Evolutionary conservation across 495 filamentous ascomycete species (phyloP), one percentile per base, ranked within the genome.

Genomic region (Hypoxylon subgilvum): DNA sequence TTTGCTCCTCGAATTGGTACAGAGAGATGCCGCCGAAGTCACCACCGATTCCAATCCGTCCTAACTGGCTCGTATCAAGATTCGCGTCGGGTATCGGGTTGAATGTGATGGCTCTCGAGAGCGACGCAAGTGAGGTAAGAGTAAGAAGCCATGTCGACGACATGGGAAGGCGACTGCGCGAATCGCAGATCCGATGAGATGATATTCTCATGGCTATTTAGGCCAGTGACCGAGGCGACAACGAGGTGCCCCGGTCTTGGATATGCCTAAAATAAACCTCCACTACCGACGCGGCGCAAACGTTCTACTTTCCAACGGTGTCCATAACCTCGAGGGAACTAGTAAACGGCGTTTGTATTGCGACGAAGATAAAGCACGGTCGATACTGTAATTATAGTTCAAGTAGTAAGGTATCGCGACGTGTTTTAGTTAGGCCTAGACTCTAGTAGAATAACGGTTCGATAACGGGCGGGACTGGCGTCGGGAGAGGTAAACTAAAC

Each of bases 11-110:
- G 70, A 88, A 97, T 67, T 88, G 78, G 77, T 92, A 97, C 13
- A 97, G 79, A 23, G 95, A 96, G 44, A 97, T 89, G 30, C 90
- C 87, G 67, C 88, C 82, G 69, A 97, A 99, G 73, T 97, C 87
- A 55, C 94, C 94, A 8, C 86, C 90, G 47, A 98, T 79, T 31
- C 89, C 91, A 46, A 97, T 86, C 57, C 86, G 85, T 48, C 95
- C 94, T 41, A 97, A 79, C 48, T 85, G 70, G n/a, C 78, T 79
- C 34, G 97, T 82, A 69, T 96, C 88, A 72, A 99, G 80, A 55
- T 92, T 86, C 41, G 92, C 84, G 31, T 87, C 74, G 1, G 91
- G 85, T 28, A 89, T 80, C 1, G 89, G 73, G 32, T 80, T 84
- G 71, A 93, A 91, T 23, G 78, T 82, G 66, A 95, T 76, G 12